Evolutionary conservation across 768 basidiomycete genomes (phyloP), one percentile per base, ranked within the genome.

Genomic region (Chalciporus chontae): DNA sequence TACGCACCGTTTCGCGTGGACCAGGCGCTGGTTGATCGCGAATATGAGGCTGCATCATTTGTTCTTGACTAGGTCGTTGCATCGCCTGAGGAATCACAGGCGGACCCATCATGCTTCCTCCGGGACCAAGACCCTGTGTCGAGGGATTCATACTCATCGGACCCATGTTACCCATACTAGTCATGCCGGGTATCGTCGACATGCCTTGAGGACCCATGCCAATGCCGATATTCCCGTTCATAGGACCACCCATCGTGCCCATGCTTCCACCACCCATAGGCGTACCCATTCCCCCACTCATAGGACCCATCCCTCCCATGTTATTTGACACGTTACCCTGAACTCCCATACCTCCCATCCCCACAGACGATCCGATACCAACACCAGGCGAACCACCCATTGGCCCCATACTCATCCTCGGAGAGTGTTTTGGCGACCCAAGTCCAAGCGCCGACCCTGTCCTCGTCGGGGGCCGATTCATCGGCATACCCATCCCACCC

Each of bases 41-140:
- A 27, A 68, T 48, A 48, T 61, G 47, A 47, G 44, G 43, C 34
- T 68, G 70, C 47, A 64, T 53, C 39, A 65, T 61, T 44, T 53
- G 43, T 17, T 61, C 56, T 55, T 57, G 46, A 27, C 62, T 52
- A 23, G 55, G 49, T 43, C 67, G 55, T 34, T 60, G 52, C 48
- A 70, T 47, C 8, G 47, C 19, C 14, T 66, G 66, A 4, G 66
- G 66, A 36, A 69, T 48, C 19, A 69, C 64, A 19, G 73, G 73
- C 5, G 71, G 73, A 10, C 71, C 70, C 73, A 67, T 55, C 40
- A 66, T 51, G 19, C 56, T 59, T 5, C 58, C 59, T 2, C 54
- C 55, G 3, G 56, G 24, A n/a, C 58, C 60, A 39, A 67, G 42
- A 31, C 59, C 43, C 6, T 57, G 50, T 11, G 43, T 42, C 3